Evolutionary conservation across 257 asterid species (phyloP), one percentile per base, ranked within the genome.

Genomic region (Plantago elongata): DNA sequence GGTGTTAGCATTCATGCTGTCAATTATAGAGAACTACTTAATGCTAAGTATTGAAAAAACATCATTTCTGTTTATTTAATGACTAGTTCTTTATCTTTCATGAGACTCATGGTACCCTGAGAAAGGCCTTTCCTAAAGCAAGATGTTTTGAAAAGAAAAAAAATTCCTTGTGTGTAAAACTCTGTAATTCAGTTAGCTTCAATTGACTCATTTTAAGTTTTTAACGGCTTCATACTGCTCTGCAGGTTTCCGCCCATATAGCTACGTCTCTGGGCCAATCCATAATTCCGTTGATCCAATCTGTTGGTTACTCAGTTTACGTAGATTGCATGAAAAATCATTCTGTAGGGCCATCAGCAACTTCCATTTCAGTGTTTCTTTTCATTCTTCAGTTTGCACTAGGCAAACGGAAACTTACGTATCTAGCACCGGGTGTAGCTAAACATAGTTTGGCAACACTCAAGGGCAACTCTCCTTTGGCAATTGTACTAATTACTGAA

Each of bases 401-500:
- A 34, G 40, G 40, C 40, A 34, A 34, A 43, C 68, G 73, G 64
- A 56, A 73, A 69, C 69, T 67, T 57, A 61, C 55, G 50, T 57
- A 57, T 80, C 74, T 58, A 80, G 77, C 72, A 71, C 66, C 46
- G 34, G 62, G 63, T 74, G 68, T 54, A 68, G 77, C 74, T 57
- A 70, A 55, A 42, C 38, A 57, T 52, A 12, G 49, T 51, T 71
- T 54, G 49, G 69, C 51, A 69, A 64, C 65, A 57, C 50, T 71
- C n/a, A 9, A 59, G 77, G 85, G 79, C 79, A 82, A 76, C 75
- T 84, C 87, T 84, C 79, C 87, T 84, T 81, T 78, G 85, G 90
- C 86, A 86, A 73, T 64, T 51, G 49, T 42, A 22, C 67, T 57
- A 75, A 66, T 70, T 55, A 62, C 69, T 65, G 74, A 61, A 75